Conservation (phyloP, 306 rosid genomes). For the Prunus padus region DNA sequence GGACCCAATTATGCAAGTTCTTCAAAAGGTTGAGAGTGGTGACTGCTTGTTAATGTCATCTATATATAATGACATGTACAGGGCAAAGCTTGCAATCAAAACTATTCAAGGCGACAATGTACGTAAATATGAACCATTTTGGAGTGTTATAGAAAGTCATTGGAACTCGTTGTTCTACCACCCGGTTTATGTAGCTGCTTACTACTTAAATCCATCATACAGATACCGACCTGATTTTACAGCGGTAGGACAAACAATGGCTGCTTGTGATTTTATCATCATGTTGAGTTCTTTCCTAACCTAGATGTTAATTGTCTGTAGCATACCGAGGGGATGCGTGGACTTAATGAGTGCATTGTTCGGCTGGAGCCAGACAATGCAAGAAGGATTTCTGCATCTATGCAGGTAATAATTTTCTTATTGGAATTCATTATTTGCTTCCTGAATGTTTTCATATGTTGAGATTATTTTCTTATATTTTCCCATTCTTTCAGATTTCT, state of each 20-base stretch:
- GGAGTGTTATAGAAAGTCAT: slow-evolving; percentile 77
- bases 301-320: slow-evolving; percentile 36
- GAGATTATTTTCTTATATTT: slow-evolving; percentile 21
- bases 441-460: slow-evolving; percentile 15
- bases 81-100: slow-evolving; percentile 80
- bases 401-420: slow-evolving; percentile 57
- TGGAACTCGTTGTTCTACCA: slow-evolving; percentile 79
- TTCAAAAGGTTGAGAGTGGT: slow-evolving; percentile 63
- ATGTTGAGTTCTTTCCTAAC: slow-evolving; percentile 38
- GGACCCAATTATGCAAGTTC: slow-evolving; percentile 79
- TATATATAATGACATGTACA: slow-evolving; percentile 70
- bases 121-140: slow-evolving; percentile 82
- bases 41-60: slow-evolving; percentile 75
- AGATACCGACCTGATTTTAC: slow-evolving; percentile 74
- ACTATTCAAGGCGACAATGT: slow-evolving; percentile 62
- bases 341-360: slow-evolving; percentile 82
- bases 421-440: slow-evolving; percentile 1
- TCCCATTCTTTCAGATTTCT: slow-evolving; percentile 52
- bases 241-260: slow-evolving; percentile 56
- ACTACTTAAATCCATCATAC: slow-evolving; percentile 89
- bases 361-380: slow-evolving; percentile 76
- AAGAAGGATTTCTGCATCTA: slow-evolving; percentile 80
- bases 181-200: slow-evolving; percentile 86
- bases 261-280: slow-evolving; percentile 19
- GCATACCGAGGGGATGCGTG: slow-evolving; percentile 86